These are phyloP conservation scores for Lophium mytilinum DNA, from an alignment of 495 filamentous ascomycete genomes.

Conservation along the genomic window DNA sequence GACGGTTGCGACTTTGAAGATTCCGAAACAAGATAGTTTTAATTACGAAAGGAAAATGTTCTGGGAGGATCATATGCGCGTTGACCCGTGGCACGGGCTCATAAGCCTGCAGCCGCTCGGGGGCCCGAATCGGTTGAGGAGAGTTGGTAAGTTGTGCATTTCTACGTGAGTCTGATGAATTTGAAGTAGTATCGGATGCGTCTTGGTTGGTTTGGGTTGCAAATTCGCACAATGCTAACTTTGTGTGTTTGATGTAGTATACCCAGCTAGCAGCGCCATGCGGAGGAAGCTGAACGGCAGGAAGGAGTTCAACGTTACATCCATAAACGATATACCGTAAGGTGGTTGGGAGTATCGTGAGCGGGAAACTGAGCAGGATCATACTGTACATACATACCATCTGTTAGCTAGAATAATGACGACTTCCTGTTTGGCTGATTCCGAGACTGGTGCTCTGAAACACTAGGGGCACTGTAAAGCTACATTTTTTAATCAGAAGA, in stretches of 20 bases:
- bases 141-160: constrained; percentile 24
- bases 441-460: too few relatives aligned
- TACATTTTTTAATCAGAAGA: too few relatives aligned
- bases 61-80: constrained; percentile 42
- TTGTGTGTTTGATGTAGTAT: not conserved
- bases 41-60: constrained; percentile 37
- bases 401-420: too few relatives aligned
- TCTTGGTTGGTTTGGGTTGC: too few relatives aligned
- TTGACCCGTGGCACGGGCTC: constrained; percentile 41
- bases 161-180: too few relatives aligned
- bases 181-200: too few relatives aligned
- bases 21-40: constrained; percentile 41
- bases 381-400: too few relatives aligned
- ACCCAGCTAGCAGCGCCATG: constrained; percentile 15
- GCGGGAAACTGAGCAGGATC: too few relatives aligned
- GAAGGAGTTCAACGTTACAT: constrained; percentile 7
- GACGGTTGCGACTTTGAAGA: constrained; percentile 38
- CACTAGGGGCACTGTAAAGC: too few relatives aligned
- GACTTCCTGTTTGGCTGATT: too few relatives aligned
- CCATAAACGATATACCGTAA: constrained; percentile 12
- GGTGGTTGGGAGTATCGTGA: too few relatives aligned
- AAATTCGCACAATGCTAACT: not conserved
- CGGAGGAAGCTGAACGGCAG: constrained; percentile 13
- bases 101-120: constrained; percentile 39
- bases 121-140: constrained; percentile 38